Evolutionary conservation across 352 stramenopile genomes (phyloP), one percentile per base, ranked within the genome.

Genomic region (Hyaloperonospora brassicae): DNA sequence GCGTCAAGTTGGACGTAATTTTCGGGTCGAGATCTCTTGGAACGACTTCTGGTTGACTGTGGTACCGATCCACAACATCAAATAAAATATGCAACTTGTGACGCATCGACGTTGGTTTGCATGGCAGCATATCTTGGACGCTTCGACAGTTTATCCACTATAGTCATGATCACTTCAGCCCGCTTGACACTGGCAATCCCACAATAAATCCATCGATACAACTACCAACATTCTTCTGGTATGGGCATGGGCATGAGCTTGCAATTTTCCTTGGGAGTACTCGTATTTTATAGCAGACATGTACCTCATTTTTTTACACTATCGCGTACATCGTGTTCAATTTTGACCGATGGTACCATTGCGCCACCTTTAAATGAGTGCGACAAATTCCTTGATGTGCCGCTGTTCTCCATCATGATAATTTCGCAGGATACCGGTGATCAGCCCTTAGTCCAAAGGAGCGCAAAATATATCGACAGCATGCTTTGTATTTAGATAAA

Each of bases 141-240:
- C 27, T 31, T 31, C 27, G 27, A 31, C 2, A 22, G 14, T 7
- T 44, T 44, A 6, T 44, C 39, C 4, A 72, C 55, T 17, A 44
- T 45, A 10, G 50, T 51, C 17, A 59, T 47, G 6, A 61, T 68
- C 23, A 17, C 54, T 55, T 70, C 52, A 35, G 57, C 0, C 50
- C 61, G 12, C 64, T 54, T 17, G 54, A 71, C 10, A 17, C 51
- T 11, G 57, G 50, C 39, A 71, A 48, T 25, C 54, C 66, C 0
- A 57, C 64, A 36, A 68, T 62, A 14, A 73, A 44, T 73, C 61
- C 17, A 67, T 61, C 0, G 50, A 61, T 6, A 68, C 59, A 2
- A 60, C 47, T 36, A 61, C n/a, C 61, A 73, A 12, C 48, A 59
- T 52, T 62, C 42, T 11, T 38, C 25, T 17, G 41, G 54, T 25